Base-by-base conservation (phyloP, 495 filamentous ascomycete genomes). In the Achaetomiella virescens region DNA sequence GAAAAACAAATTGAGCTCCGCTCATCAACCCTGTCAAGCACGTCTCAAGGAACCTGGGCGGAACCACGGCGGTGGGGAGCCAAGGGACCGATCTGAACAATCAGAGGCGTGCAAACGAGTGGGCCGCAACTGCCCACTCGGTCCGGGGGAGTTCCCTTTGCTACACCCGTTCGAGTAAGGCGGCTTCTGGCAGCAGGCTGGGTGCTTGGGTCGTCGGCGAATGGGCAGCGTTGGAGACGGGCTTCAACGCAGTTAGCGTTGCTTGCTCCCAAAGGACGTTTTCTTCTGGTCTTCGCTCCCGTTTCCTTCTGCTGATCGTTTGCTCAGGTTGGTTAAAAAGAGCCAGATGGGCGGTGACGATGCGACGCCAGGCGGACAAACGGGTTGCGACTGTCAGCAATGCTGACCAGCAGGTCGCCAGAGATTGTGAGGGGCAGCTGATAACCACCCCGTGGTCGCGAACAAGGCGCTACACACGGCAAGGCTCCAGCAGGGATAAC, bases 101-200 rank as follows among this genome's bases (percentile, higher is more conserved):
- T 64, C 61, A 67, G 48, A 63, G 20, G 41, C 37, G 54, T 46
- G 49, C 59, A 57, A 63, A 61, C 53, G 59, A 55, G 62, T 61
- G 65, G 62, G 44, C 48, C 61, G 38, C 54, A 35, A 48, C 59
- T 42, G 49, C 55, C 50, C 25, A 40, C 22, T 52, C 54, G 56
- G 58, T 47, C 58, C 55, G 49, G 55, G 61, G 62, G 43, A 22
- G 20, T 44, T 43, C 48, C 50, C 50, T 43, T 47, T 51, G 42
- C 48, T 56, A 48, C 36, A 10, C 24, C 22, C 20, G 5, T 52
- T 54, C n/a, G 49, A 52, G 51, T 22, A 38, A 55, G 47, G 52
- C 47, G 46, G 38, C 46, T 24, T 38, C 11, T n/a, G 35, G 12
- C 33, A 38, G 46, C 9, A 48, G 15, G 46, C 33, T 21, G 10